These are phyloP conservation scores for Globisporangium splendens DNA, from an alignment of 352 stramenopile genomes.

Conservation along the genomic window DNA sequence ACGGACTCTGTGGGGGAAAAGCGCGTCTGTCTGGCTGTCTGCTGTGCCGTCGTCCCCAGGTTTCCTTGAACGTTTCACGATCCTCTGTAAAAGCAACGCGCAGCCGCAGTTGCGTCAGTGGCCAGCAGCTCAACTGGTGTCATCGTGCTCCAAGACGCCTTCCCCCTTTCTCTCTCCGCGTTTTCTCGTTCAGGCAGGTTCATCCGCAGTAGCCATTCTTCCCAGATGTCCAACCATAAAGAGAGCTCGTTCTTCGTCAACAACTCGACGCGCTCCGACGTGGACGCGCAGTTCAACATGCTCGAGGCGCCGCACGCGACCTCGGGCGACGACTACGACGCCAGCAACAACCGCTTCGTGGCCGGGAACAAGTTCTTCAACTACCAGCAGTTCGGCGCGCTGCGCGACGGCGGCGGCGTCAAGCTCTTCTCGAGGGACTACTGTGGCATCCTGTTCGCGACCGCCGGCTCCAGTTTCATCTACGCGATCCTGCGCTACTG, in stretches of 20 bases:
- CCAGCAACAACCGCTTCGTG: conserved; percentile 32
- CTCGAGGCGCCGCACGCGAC: conserved; percentile 9
- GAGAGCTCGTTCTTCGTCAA: conserved; percentile 12
- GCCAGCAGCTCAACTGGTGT: too few species aligned
- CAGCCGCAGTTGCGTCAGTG: too few species aligned
- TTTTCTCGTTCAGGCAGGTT: too few species aligned
- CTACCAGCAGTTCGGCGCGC: conserved; percentile 72
- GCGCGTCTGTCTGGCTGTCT: too few species aligned
- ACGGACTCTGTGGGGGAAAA: too few species aligned
- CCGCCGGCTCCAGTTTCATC: conserved; percentile 45
- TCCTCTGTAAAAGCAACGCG: too few species aligned
- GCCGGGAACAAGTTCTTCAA: conserved; percentile 63
- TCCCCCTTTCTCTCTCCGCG: too few species aligned
- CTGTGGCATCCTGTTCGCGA: conserved; percentile 52
- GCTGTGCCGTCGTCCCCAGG: too few species aligned
- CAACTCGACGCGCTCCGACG: conserved; percentile 3
- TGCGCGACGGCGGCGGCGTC: conserved; percentile 55
- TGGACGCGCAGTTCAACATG: conserved; percentile 11
- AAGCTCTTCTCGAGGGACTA: conserved; percentile 60
- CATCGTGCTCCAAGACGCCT: too few species aligned
- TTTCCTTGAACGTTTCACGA: too few species aligned
- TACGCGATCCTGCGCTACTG: conserved; percentile 68
- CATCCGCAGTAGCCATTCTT: too few species aligned
- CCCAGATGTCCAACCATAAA: conserved; percentile 12
- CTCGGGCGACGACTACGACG: conserved; percentile 1